Base-by-base conservation (phyloP, 805 yeast genomes). In the Ogataea methanolica region DNA sequence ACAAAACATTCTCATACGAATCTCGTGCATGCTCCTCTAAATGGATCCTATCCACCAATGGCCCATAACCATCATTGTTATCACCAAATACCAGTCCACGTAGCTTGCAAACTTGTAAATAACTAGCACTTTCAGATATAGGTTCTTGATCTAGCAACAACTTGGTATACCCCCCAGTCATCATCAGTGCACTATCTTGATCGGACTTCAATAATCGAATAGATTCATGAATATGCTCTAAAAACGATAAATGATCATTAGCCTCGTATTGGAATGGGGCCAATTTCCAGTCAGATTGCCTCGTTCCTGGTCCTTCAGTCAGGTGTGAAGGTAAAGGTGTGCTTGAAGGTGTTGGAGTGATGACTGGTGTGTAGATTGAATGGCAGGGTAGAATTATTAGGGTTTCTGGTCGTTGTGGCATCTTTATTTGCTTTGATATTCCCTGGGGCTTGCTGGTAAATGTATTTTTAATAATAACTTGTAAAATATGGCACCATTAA, bases 11-110 rank as follows among this genome's bases (percentile, higher is more conserved):
- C 59, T 88, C 95, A 59, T 83, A 83, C 1, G 94, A 85, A 62
- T 88, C 96, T 36, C 88, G 67, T 0, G 96, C 89, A 60, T 63
- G 83, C 54, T 85, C 91, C 58, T 88, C 96, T 1, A 81, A 66
- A 6, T 70, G 50, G 0, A 83, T 63, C 41, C 69, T 41, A 42
- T 56, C 44, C 17, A 56, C 19, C 12, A 59, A 41, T 6, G 17
- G 21, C 5, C 23, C 36, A 35, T 49, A 26, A 19, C 41, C 41
- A 33, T 31, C 39, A 36, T 12, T 12, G 7, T 33, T 12, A 33
- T 33, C 11, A 23, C 11, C 31, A 4, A 26, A 26, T 26, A 46
- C 52, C 48, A 51, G 42, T 9, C 62, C 69, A 42, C 79, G 53
- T 14, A 64, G 59, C 34, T 56, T 37, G 1, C 79, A 75, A 19